A percentile compares a stretch with the other conserved stretches of the same genome.
phyloP scores from a whole-genome alignment of 306 rosid genomes.

The Fagus sylvatica region DNA sequence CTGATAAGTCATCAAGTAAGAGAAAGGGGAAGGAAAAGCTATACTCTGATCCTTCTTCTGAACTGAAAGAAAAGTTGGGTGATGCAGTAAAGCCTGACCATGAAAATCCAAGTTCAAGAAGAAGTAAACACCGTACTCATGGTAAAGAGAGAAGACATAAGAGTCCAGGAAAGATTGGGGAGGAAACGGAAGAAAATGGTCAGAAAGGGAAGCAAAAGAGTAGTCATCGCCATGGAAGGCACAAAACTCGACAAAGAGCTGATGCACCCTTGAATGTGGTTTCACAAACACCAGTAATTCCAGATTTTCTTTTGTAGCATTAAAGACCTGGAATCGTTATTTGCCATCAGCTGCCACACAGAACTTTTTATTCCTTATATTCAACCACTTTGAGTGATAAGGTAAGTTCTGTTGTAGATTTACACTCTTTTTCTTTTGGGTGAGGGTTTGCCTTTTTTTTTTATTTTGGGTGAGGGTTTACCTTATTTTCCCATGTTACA shows the following conservation, averaged over 20 bases:
- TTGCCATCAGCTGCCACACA: conserved; percentile 17
- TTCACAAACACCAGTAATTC: conserved; percentile 70
- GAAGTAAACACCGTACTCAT: conserved; percentile 53
- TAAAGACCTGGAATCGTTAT: conserved; percentile 29
- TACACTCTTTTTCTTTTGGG: conserved; percentile 13
- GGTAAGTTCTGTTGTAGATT: conserved; percentile 42
- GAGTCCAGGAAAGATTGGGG: conserved; percentile 52
- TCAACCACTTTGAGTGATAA: conserved; percentile 25
- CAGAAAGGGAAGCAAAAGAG: conserved; percentile 63
- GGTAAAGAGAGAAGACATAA: conserved; percentile 54
- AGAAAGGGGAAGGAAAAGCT: conserved; percentile 69
- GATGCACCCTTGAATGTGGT: conserved; percentile 58
- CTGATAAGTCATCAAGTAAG: conserved; percentile 50
- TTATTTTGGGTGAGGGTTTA: neutral
- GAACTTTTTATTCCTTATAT: conserved; percentile 25
- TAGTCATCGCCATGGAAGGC: conserved; percentile 56
- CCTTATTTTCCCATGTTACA: conserved; percentile 32
- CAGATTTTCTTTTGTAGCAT: conserved; percentile 85
- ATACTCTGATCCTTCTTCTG: conserved; percentile 35
- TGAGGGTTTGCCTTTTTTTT: conserved; percentile 9
- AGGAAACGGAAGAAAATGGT: conserved; percentile 50
- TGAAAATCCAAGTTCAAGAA: conserved; percentile 52
- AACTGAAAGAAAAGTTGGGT: conserved; percentile 56
- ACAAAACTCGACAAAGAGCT: conserved; percentile 62
- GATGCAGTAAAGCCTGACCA: conserved; percentile 46